These are phyloP conservation scores for Aspergillus nidulans DNA, from an alignment of 495 filamentous ascomycete species.

Conservation along the genomic window DNA sequence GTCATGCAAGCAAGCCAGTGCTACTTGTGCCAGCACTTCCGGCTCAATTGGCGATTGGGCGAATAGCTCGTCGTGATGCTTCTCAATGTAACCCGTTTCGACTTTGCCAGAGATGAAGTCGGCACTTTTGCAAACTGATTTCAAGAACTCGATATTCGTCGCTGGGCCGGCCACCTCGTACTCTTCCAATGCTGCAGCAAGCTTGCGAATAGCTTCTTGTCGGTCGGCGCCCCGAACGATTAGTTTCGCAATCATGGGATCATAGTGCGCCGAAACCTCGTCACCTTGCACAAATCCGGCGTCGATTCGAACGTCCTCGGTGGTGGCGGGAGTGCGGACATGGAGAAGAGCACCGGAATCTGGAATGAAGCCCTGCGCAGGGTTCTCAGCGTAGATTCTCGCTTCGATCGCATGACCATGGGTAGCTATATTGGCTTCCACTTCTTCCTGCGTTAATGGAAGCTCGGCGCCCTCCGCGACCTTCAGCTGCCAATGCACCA, in stretches of 20 bases:
- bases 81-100: constrained; percentile 94
- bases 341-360: constrained; percentile 88
- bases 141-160: constrained; percentile 97
- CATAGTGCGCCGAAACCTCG: constrained; percentile 90
- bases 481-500: constrained; percentile 94
- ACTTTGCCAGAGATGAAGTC: constrained; percentile 85
- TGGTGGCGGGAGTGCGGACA: constrained; percentile 65
- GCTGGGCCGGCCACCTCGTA: constrained; percentile 91
- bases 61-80: constrained; percentile 74
- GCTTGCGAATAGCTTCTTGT: constrained; percentile 75
- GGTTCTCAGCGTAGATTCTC: constrained; percentile 94
- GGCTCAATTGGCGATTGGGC: constrained; percentile 45
- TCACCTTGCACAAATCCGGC: constrained; percentile 89
- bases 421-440: constrained; percentile 69
- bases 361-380: constrained; percentile 82
- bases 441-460: constrained; percentile 79
- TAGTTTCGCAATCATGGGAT: constrained; percentile 98
- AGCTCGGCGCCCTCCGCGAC: constrained; percentile 82
- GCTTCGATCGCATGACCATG: constrained; percentile 89
- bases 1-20: constrained; percentile 61
- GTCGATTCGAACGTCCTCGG: constrained; percentile 78
- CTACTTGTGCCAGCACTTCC: constrained; percentile 78
- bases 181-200: constrained; percentile 74
- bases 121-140: constrained; percentile 71
- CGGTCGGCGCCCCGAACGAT: constrained; percentile 82